These are phyloP conservation scores for Bipolaris victoriae DNA, from an alignment of 2,329 filamentous ascomycete species.

Conservation along the genomic window DNA sequence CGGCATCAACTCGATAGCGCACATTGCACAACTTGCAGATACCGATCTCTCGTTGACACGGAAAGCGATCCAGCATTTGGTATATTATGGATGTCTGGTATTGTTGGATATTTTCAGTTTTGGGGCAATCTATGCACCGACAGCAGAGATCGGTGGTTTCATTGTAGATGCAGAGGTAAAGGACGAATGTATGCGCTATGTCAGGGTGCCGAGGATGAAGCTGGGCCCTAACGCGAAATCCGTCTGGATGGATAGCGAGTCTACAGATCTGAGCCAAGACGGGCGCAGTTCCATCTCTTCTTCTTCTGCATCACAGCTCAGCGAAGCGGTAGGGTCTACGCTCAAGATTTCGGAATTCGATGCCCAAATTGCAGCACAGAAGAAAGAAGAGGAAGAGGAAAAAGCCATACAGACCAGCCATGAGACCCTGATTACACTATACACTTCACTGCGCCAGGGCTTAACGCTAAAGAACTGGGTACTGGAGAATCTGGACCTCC, in stretches of 20 bases:
- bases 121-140: constrained; percentile 84
- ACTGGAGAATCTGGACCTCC: constrained; percentile 71
- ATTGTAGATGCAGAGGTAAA: constrained; percentile 77
- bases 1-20: constrained; percentile 85
- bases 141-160: constrained; percentile 79
- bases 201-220: constrained; percentile 56
- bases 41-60: constrained; percentile 86
- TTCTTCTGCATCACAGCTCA: constrained; percentile 30
- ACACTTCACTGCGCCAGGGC: constrained; percentile 82
- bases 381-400: constrained; percentile 15
- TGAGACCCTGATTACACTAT: constrained; percentile 73
- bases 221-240: constrained; percentile 23
- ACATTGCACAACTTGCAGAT: constrained; percentile 83
- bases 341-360: constrained; percentile 24
- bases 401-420: constrained; percentile 30
- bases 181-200: constrained; percentile 86
- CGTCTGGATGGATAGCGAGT: constrained; percentile 26
- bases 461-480: constrained; percentile 89
- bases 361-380: constrained; percentile 13
- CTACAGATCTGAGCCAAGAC: constrained; percentile 25
- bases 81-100: constrained; percentile 91
- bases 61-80: constrained; percentile 83
- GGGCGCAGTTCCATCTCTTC: constrained; percentile 31
- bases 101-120: constrained; percentile 97
- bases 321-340: constrained; percentile 22